A percentile compares a stretch with the other conserved stretches of the same genome.
These are phyloP conservation scores for Pyrenochaeta sp. DNA, from an alignment of 2,329 filamentous ascomycete genomes.

Conservation along the genomic window DNA sequence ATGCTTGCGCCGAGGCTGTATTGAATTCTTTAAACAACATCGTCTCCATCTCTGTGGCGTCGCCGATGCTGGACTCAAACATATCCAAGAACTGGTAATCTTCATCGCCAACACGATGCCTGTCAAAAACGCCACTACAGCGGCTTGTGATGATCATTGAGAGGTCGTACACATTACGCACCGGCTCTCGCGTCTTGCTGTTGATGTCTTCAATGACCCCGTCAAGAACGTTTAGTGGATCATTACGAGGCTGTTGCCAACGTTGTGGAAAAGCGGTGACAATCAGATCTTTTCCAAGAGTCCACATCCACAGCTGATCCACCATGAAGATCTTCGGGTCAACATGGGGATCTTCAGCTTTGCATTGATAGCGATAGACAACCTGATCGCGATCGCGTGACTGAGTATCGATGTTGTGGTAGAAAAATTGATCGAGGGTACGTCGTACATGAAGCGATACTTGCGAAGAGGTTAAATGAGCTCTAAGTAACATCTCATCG, in stretches of 20 bases:
- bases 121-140: slow-evolving; percentile 68
- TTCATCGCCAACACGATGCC: slow-evolving; percentile 64
- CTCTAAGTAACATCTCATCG: slow-evolving; percentile 58
- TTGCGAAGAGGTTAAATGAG: slow-evolving; percentile 56
- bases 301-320: slow-evolving; percentile 73
- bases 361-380: slow-evolving; percentile 65
- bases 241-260: slow-evolving; percentile 67
- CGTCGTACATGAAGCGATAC: slow-evolving; percentile 65
- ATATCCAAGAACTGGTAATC: slow-evolving; percentile 72
- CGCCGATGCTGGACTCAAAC: slow-evolving; percentile 70
- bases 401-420: slow-evolving; percentile 68
- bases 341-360: slow-evolving; percentile 39
- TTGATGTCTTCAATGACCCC: slow-evolving; percentile 71
- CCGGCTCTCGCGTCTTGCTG: slow-evolving; percentile 66
- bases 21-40: slow-evolving; percentile 69
- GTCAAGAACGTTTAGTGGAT: slow-evolving; percentile 69
- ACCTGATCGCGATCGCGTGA: slow-evolving; percentile 69
- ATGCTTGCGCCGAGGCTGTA: slow-evolving; percentile 63
- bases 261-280: slow-evolving; percentile 66
- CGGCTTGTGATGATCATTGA: slow-evolving; percentile 67
- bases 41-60: slow-evolving; percentile 58
- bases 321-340: slow-evolving; percentile 72
- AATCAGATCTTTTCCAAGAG: slow-evolving; percentile 65
- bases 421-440: slow-evolving; percentile 72
- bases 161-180: slow-evolving; percentile 68